Conservation (phyloP, 306 rosid species). For the Cucumis hystrix region DNA sequence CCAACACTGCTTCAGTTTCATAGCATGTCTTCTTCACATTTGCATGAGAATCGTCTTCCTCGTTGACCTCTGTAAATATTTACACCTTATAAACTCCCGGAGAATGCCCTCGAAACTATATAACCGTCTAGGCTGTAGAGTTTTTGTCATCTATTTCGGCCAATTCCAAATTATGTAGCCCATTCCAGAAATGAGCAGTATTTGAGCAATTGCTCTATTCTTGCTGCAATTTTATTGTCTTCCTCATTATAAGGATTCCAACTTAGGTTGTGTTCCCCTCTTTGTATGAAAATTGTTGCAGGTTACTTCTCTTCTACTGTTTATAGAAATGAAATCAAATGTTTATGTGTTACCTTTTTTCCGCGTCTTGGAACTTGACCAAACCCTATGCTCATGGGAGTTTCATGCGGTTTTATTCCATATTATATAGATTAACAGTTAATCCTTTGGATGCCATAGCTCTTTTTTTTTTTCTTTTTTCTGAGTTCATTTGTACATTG, state of each 20-base stretch:
- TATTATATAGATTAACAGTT: no score
- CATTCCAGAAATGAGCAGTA: neutral
- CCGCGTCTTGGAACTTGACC: no score
- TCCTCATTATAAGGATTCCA: neutral
- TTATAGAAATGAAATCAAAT: no score
- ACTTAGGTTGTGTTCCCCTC: neutral
- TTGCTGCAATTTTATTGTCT: neutral
- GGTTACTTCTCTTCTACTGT: neutral
- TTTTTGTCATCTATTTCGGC: neutral
- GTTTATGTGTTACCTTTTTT: no score
- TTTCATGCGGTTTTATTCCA: no score
- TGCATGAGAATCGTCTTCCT: slow-evolving; percentile 7
- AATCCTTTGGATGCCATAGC: no score
- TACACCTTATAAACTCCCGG: neutral
- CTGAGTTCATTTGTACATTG: no score
- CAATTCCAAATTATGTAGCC: neutral
- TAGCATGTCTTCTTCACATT: neutral
- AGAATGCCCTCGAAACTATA: neutral
- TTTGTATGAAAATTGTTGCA: neutral
- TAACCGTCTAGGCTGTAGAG: neutral
- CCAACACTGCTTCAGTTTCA: slow-evolving; percentile 8
- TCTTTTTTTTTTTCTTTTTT: no score
- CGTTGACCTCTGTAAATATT: slow-evolving; percentile 3
- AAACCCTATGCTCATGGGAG: no score
- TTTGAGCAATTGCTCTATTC: neutral